These are phyloP conservation scores for Talaromyces marneffei DNA, from an alignment of 2,329 filamentous ascomycete genomes.

Conservation along the genomic window DNA sequence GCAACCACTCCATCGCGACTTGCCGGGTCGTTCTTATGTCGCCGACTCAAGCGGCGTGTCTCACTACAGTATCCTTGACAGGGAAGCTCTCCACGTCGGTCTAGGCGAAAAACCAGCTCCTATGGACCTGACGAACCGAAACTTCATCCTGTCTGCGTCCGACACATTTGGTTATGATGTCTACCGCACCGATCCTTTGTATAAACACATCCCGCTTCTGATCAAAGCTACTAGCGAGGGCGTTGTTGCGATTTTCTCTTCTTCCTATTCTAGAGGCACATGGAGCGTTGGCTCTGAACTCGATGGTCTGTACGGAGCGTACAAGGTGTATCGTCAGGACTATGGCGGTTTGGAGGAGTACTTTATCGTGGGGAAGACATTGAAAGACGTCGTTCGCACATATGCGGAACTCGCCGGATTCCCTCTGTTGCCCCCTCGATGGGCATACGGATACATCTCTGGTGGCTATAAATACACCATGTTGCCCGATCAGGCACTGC, in stretches of 20 bases:
- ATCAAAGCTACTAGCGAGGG: constrained; percentile 62
- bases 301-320: constrained; percentile 69
- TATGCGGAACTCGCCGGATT: constrained; percentile 65
- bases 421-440: constrained; percentile 62
- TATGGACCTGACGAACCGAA: constrained; percentile 63
- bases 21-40: constrained; percentile 61
- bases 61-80: constrained; percentile 60
- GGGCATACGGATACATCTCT: constrained; percentile 67
- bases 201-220: constrained; percentile 69
- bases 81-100: constrained; percentile 60
- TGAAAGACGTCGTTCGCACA: constrained; percentile 59
- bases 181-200: constrained; percentile 64
- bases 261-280: constrained; percentile 57
- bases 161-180: constrained; percentile 70
- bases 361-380: constrained; percentile 59
- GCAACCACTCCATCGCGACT: constrained; percentile 56
- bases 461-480: constrained; percentile 61
- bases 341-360: constrained; percentile 68
- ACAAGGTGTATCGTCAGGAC: constrained; percentile 68
- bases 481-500: constrained; percentile 53
- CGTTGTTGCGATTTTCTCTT: constrained; percentile 63
- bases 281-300: constrained; percentile 67
- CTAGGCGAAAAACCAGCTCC: constrained; percentile 67
- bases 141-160: constrained; percentile 62
- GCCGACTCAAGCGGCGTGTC: constrained; percentile 57